Evolutionary conservation across 1,139 yeast genomes (phyloP).

Genomic region (Zygosaccharomyces pseudobailii): DNA sequence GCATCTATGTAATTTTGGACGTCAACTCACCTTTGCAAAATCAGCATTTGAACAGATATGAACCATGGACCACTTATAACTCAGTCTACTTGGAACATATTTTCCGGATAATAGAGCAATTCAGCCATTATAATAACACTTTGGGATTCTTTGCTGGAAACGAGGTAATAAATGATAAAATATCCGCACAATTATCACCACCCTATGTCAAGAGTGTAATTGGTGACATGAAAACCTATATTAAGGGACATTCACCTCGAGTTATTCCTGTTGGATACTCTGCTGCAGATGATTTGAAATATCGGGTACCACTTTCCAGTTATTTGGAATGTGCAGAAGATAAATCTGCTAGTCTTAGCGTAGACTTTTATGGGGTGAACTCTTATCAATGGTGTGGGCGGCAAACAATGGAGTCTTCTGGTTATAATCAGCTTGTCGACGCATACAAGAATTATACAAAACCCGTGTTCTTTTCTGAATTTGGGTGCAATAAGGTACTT

Average conservation of each 20-base stretch:
- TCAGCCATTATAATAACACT: constrained; percentile 79
- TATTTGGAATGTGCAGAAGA: constrained; percentile 72
- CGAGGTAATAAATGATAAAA: constrained; percentile 77
- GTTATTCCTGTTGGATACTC: constrained; percentile 89
- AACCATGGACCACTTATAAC: constrained; percentile 83
- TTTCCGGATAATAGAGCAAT: constrained; percentile 75
- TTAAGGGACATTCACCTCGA: constrained; percentile 54
- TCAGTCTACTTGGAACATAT: constrained; percentile 66
- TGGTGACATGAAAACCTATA: constrained; percentile 74
- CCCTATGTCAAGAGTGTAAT: constrained; percentile 71
- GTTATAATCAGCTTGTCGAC: constrained; percentile 68
- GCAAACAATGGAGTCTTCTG: constrained; percentile 76
- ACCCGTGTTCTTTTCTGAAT: constrained; percentile 89
- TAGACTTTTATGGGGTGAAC: constrained; percentile 93
- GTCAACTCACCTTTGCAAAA: constrained; percentile 80
- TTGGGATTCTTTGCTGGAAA: constrained; percentile 94
- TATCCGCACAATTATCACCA: constrained; percentile 67
- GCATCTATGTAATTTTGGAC: constrained; percentile 84
- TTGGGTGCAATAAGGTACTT: constrained; percentile 79
- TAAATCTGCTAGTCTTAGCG: constrained; percentile 47
- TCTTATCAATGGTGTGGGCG: constrained; percentile 98
- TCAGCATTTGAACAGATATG: constrained; percentile 78
- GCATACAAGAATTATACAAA: constrained; percentile 64
- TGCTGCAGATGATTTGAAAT: constrained; percentile 86
- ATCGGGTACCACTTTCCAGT: constrained; percentile 68